Evolutionary conservation across 257 asterid species (phyloP), one percentile per base, ranked within the genome.

Genomic region (Rehmannia glutinosa): DNA sequence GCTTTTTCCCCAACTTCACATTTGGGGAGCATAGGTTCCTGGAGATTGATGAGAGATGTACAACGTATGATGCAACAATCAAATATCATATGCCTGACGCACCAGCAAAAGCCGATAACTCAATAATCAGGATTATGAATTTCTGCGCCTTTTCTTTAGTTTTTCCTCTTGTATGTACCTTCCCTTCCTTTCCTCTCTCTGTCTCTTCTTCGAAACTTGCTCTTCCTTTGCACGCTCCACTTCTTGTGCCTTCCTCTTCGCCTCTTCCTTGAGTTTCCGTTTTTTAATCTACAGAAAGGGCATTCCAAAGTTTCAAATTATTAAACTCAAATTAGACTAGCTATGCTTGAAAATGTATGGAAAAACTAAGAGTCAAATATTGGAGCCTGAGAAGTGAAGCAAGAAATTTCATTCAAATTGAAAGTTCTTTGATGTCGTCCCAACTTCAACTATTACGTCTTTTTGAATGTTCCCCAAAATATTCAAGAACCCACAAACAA

Each of bases 131-230:
- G 73, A 73, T 4, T 68, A 76, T 19, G 70, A 35, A 10, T 76
- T 77, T 71, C 88, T 75, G 58, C 94, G 92, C 36, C 46, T 66
- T 83, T 80, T 93, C 76, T 84, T 87, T 45, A 61, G 42, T 69
- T 90, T 93, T 15, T 93, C 97, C 82, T 90, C 75, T 65, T 58
- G 83, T 15, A 85, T 78, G 73, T 90, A 93, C 71, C 90, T 88
- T 23, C 73, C 97, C 43, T 87, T 80, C 15, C 96, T 72, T 75
- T 93, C 99, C 79, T 93, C 99, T 53, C 99, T 86, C 73, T 64
- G 83, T 57, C 99, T 88, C 84, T 86, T 93, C 56, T 82, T 93
- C 0, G 89, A 81, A 46, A 93, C 25, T 69, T 52, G 85, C 73
- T 93, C 97, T 84, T 82, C 92, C 78, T 93, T 93, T 24, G 89